Percentiles rank a stretch among this genome's conserved stretches.
Evolutionary conservation across 495 filamentous ascomycete genomes (phyloP).

Genomic region (Xylaria venustula): DNA sequence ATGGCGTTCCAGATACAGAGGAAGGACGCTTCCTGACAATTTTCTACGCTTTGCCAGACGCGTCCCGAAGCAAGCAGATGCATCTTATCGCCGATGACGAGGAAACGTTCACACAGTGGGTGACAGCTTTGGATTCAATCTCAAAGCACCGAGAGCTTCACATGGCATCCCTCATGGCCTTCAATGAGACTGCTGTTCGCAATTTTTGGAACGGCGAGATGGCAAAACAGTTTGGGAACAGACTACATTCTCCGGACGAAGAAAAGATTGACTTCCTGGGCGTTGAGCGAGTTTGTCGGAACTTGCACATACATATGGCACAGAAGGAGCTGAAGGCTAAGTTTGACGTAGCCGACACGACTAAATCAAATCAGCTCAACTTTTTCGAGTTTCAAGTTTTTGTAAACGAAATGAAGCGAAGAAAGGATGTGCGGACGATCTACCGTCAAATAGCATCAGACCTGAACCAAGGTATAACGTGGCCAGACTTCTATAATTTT

Average conservation of each 20-base stretch:
- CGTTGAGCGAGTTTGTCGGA: slow-evolving; percentile 79
- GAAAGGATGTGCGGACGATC: slow-evolving; percentile 74
- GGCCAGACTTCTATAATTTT: slow-evolving; percentile 73
- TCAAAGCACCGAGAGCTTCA: slow-evolving; percentile 80
- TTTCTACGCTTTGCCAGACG: slow-evolving; percentile 72
- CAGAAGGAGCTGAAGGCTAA: slow-evolving; percentile 68
- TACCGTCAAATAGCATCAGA: slow-evolving; percentile 56
- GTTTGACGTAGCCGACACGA: slow-evolving; percentile 71
- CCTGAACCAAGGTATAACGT: slow-evolving; percentile 59
- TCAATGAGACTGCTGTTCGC: slow-evolving; percentile 75
- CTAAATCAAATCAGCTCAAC: slow-evolving; percentile 59
- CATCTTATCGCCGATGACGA: slow-evolving; percentile 78
- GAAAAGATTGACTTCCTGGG: slow-evolving; percentile 72
- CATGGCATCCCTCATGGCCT: slow-evolving; percentile 80
- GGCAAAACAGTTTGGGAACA: slow-evolving; percentile 61
- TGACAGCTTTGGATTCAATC: slow-evolving; percentile 73
- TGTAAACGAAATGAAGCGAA: slow-evolving; percentile 73
- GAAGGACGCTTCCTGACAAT: slow-evolving; percentile 84
- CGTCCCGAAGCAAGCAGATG: slow-evolving; percentile 67
- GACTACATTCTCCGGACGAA: slow-evolving; percentile 54
- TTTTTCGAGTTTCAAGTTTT: slow-evolving; percentile 81
- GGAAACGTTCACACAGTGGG: slow-evolving; percentile 73
- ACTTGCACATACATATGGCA: slow-evolving; percentile 85
- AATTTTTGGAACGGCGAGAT: slow-evolving; percentile 88
- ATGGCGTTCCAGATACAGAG: slow-evolving; percentile 58